Evolutionary conservation across 495 filamentous ascomycete species (phyloP), one percentile per base, ranked within the genome.

Genomic region (Hypoxylon rickii): DNA sequence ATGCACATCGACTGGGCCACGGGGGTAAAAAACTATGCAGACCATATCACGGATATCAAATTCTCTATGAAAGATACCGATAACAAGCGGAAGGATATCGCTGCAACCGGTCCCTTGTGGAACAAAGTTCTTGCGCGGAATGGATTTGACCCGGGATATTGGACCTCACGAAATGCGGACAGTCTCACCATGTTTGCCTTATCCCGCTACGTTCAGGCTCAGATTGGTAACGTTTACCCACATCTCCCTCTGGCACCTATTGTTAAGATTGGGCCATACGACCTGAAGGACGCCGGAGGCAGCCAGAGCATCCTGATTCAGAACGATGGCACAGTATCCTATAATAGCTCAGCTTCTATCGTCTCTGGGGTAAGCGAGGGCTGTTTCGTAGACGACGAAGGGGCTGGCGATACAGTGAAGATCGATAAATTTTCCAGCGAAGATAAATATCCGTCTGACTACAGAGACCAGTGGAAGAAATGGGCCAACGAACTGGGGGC

Each of bases 131-230:
- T 43, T 13, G 19, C 40, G 1, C 40, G 40, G 10, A 43, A 43
- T 13, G 5, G 6, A 11, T 1, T n/a, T 1, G 7, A 43, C 19
- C 12, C 15, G 19, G 40, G 40, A 13, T 26, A 12, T 21, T 43
- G 40, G 40, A 43, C 40, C 20, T 43, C 40, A n/a, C 40, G 21
- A 43, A 43, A 43, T 26, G 40, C 40, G 40, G 40, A 43, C 10
- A 43, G 40, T 13, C 20, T 13, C 13, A 43, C 40, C 20, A 1
- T 24, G 16, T 43, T 24, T 13, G 40, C 40, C 7, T 21, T 43
- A 11, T 43, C 40, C 3, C 19, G 20, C 19, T 43, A 43, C 40
- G 40, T 43, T 15, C 40, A 43, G 40, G 13, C 13, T 13, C 19
- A 43, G 21, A 43, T 43, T n/a, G 40, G 38, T 20, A 18, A 21